phyloP scores from a whole-genome alignment of 2,329 filamentous ascomycete species.

The Penicillium freii region DNA sequence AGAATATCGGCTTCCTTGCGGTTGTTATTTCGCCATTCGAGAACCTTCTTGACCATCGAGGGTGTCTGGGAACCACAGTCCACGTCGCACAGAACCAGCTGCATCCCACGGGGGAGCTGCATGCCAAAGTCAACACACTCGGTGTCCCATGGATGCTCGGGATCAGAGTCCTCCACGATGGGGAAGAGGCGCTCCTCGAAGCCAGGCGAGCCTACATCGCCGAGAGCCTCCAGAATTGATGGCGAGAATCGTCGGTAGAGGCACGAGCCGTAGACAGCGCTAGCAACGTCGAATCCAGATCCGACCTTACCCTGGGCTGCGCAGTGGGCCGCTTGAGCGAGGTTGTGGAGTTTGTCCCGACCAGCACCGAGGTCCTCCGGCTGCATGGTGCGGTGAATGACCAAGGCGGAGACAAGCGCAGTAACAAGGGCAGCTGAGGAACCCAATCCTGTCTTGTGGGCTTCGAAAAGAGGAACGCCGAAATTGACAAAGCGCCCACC shows the following conservation, averaged over 20 bases:
- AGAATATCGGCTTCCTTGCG: conserved; percentile 63
- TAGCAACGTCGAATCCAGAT: conserved; percentile 91
- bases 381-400: conserved; percentile 45
- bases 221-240: conserved; percentile 63
- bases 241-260: conserved; percentile 92
- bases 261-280: conserved; percentile 88
- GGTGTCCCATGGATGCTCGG: conserved; percentile 67
- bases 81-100: conserved; percentile 91
- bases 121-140: conserved; percentile 69
- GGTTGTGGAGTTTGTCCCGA: conserved; percentile 73
- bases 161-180: conserved; percentile 62
- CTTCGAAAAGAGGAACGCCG: conserved; percentile 68
- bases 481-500: conserved; percentile 70
- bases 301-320: conserved; percentile 96
- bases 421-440: conserved; percentile 94
- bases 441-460: conserved; percentile 93
- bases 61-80: conserved; percentile 92
- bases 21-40: conserved; percentile 73
- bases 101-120: conserved; percentile 68
- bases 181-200: conserved; percentile 66
- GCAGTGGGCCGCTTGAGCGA: conserved; percentile 90
- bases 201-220: conserved; percentile 62
- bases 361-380: conserved; percentile 49
- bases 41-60: conserved; percentile 89
- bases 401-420: conserved; percentile 61